A percentile compares a stretch with the other conserved stretches of the same genome.
phyloP scores from a whole-genome alignment of 2,329 filamentous ascomycete species.

The Graphilbum fragrans region DNA sequence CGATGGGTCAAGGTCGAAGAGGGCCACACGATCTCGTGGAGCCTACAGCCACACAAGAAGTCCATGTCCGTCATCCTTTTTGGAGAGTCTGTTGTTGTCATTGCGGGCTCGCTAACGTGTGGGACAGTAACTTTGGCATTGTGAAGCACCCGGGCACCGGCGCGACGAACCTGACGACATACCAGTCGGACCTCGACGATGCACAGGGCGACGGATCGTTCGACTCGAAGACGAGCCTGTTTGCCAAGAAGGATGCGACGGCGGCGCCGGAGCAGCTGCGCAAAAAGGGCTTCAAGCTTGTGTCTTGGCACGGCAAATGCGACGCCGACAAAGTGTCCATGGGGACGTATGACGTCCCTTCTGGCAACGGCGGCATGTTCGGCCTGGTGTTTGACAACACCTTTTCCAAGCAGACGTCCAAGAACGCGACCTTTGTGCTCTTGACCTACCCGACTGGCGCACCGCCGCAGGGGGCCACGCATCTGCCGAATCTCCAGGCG shows the following conservation, averaged over 20 bases:
- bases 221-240: slow-evolving; percentile 31
- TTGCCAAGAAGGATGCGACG: slow-evolving; percentile 42
- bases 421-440: slow-evolving; percentile 88
- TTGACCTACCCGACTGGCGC: slow-evolving; percentile 82
- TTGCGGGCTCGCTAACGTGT: slow-evolving; percentile 1
- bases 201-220: slow-evolving; percentile 27
- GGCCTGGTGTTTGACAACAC: slow-evolving; percentile 97
- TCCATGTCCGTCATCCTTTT: slow-evolving; percentile 58
- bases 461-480: slow-evolving; percentile 61
- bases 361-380: slow-evolving; percentile 78
- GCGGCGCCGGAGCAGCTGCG: slow-evolving; percentile 52
- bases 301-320: slow-evolving; percentile 87
- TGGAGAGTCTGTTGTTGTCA: background rate
- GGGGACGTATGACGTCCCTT: slow-evolving; percentile 70
- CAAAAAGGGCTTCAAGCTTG: slow-evolving; percentile 55
- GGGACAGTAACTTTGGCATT: slow-evolving; percentile 74
- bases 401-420: slow-evolving; percentile 89
- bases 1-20: slow-evolving; percentile 91
- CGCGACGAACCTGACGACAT: slow-evolving; percentile 33
- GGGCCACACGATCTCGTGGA: slow-evolving; percentile 92
- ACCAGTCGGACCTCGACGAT: slow-evolving; percentile 29
- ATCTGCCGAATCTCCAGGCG: slow-evolving; percentile 48
- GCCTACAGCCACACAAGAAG: slow-evolving; percentile 93
- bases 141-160: slow-evolving; percentile 87
- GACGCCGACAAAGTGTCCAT: slow-evolving; percentile 92